Evolutionary conservation across 257 asterid species (phyloP).

Genomic region (Catharanthus roseus): DNA sequence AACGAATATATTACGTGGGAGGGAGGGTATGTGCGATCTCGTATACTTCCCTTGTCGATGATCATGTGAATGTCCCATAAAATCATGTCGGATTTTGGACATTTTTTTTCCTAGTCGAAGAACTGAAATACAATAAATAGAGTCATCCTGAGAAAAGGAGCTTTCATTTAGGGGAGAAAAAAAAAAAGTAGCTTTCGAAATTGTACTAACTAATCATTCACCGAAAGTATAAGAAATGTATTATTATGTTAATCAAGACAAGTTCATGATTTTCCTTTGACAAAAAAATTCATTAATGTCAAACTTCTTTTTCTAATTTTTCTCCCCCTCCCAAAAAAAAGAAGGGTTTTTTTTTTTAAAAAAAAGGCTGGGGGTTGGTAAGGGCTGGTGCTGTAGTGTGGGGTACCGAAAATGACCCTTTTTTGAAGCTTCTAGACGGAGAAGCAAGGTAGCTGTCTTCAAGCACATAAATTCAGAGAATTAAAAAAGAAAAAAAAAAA

Average conservation of each 20-base stretch:
- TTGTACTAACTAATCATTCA: not conserved
- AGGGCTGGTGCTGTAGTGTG: too few species aligned
- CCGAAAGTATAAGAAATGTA: not conserved
- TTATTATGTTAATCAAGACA: not conserved
- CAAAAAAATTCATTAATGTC: too few species aligned
- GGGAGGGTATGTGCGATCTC: not conserved
- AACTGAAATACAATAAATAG: too few species aligned
- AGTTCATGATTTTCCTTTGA: not conserved
- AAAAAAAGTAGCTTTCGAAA: too few species aligned
- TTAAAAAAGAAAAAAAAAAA: too few species aligned
- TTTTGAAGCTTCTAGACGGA: slow-evolving; percentile 2
- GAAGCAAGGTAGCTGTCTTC: not conserved
- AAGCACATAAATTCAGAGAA: too few species aligned
- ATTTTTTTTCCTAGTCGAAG: not conserved
- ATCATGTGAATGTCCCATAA: not conserved
- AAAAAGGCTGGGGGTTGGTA: too few species aligned
- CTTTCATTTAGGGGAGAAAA: not conserved
- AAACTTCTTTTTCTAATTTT: not conserved
- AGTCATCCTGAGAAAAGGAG: not conserved
- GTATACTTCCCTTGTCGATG: not conserved
- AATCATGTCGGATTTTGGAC: not conserved
- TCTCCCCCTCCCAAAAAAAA: too few species aligned
- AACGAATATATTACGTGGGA: too few species aligned
- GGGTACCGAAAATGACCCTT: not conserved
- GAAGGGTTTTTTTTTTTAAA: too few species aligned